A percentile compares a stretch with the other conserved stretches of the same genome.
These are phyloP conservation scores for Alternaria rosae DNA, from an alignment of 2,329 filamentous ascomycete genomes.

Conservation along the genomic window DNA sequence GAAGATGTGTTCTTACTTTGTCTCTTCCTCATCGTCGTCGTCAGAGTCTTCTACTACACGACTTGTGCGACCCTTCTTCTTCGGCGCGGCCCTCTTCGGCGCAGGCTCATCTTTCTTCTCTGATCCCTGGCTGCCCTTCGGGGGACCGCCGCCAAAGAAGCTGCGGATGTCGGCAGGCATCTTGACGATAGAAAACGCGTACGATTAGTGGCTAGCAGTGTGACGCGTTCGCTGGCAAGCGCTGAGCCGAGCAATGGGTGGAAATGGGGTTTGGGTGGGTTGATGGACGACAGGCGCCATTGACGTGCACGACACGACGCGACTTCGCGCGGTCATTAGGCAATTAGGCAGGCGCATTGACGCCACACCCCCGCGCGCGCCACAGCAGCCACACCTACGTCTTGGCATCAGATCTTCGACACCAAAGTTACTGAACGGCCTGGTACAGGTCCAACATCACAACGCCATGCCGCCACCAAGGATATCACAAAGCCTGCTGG, in stretches of 20 bases:
- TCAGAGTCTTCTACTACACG: slow-evolving; percentile 73
- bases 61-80: slow-evolving; percentile 52
- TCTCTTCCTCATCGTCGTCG: slow-evolving; percentile 62
- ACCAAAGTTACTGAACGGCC: slow-evolving; percentile 1
- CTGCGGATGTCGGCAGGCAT: slow-evolving; percentile 89
- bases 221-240: background rate
- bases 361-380: slow-evolving; percentile 17
- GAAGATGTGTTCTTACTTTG: slow-evolving; percentile 28
- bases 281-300: slow-evolving; percentile 10
- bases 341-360: slow-evolving; percentile 15
- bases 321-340: slow-evolving; percentile 23
- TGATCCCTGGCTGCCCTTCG: slow-evolving; percentile 58
- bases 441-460: slow-evolving; percentile 5
- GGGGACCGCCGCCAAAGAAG: slow-evolving; percentile 83
- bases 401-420: slow-evolving; percentile 40
- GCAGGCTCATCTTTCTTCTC: slow-evolving; percentile 44
- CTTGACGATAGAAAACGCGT: slow-evolving; percentile 1
- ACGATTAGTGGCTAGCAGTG: background rate
- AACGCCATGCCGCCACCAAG: slow-evolving; percentile 52
- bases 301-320: slow-evolving; percentile 31
- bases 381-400: slow-evolving; percentile 16
- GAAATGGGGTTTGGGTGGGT: slow-evolving; percentile 5
- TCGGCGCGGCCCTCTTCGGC: slow-evolving; percentile 48
- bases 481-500: slow-evolving; percentile 44
- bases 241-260: slow-evolving; percentile 1